Evolutionary conservation across 306 rosid genomes (phyloP).

Genomic region (Dalbergia cultrata): DNA sequence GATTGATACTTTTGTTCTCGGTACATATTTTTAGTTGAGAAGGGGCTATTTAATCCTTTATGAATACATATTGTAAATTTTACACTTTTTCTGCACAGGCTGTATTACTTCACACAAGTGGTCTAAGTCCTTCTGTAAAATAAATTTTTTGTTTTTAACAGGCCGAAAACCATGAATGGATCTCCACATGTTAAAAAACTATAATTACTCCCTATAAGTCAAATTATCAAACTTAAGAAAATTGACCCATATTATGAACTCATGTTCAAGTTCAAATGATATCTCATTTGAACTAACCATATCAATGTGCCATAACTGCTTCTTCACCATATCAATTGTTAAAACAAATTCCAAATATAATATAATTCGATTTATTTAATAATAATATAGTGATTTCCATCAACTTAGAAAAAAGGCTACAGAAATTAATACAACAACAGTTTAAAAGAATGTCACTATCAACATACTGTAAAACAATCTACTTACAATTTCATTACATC

Average conservation of each 20-base stretch:
- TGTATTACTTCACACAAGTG: slow-evolving; percentile 1
- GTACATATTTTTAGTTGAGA: neutral
- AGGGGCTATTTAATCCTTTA: neutral
- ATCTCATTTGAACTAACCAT: neutral
- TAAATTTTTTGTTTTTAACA: slow-evolving; percentile 8
- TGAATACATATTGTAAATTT: neutral
- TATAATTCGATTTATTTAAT: slow-evolving; percentile 21
- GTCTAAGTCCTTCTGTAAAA: neutral
- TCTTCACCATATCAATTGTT: slow-evolving; percentile 20
- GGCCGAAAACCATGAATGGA: slow-evolving; percentile 25
- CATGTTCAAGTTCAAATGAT: slow-evolving; percentile 23
- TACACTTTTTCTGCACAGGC: neutral
- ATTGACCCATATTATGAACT: slow-evolving; percentile 13
- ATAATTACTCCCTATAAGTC: neutral
- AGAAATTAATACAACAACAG: neutral
- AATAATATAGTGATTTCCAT: slow-evolving; percentile 8
- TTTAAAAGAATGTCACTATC: slow-evolving; percentile 25
- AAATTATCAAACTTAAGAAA: slow-evolving; percentile 27
- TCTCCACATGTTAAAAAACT: neutral
- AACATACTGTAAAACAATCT: slow-evolving; percentile 30
- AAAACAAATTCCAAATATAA: slow-evolving; percentile 29
- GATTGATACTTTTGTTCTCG: slow-evolving; percentile 4
- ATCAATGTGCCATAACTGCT: slow-evolving; percentile 34
- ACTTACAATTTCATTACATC: slow-evolving; percentile 99
- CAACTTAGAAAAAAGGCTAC: neutral